Percentiles rank a stretch among this genome's conserved stretches.
Conservation (phyloP, 2,329 filamentous ascomycete genomes). For the Fusarium globosum region DNA sequence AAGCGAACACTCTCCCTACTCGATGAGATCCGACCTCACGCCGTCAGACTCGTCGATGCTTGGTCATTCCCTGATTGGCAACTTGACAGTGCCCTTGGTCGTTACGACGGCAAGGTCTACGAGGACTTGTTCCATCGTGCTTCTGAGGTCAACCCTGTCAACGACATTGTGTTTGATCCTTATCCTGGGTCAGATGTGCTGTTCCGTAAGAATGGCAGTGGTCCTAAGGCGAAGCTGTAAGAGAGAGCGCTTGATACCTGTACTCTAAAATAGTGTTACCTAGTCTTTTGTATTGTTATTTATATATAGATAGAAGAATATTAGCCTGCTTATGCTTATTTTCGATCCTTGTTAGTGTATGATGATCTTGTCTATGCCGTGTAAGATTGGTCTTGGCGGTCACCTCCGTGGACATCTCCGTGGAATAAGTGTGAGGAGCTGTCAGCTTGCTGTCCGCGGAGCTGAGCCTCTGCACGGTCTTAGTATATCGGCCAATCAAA, state of each 20-base stretch:
- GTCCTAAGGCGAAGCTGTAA: constrained; percentile 26
- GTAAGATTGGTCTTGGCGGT: not conserved
- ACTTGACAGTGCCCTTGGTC: constrained; percentile 76
- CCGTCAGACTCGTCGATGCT: constrained; percentile 75
- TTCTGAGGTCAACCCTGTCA: constrained; percentile 78
- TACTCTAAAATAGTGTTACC: not conserved
- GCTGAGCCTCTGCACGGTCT: too few relatives aligned
- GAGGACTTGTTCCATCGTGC: constrained; percentile 81
- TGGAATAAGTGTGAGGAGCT: not conserved
- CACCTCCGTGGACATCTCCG: not conserved
- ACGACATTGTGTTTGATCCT: constrained; percentile 76
- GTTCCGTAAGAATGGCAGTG: constrained; percentile 28
- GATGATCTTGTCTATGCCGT: rapidly evolving
- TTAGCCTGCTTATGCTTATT: not conserved
- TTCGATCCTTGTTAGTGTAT: rapidly evolving
- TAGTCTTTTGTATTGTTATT: not conserved
- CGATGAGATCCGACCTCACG: constrained; percentile 78
- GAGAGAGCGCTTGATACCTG: not conserved
- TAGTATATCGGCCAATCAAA: too few relatives aligned
- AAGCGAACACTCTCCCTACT: constrained; percentile 76
- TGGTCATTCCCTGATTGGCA: constrained; percentile 86
- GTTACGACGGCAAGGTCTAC: constrained; percentile 80
- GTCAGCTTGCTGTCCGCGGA: not conserved
- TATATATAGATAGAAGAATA: not conserved
- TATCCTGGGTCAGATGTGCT: constrained; percentile 64